phyloP scores from a whole-genome alignment of 2,329 filamentous ascomycete genomes.

The Ustulina deusta region DNA sequence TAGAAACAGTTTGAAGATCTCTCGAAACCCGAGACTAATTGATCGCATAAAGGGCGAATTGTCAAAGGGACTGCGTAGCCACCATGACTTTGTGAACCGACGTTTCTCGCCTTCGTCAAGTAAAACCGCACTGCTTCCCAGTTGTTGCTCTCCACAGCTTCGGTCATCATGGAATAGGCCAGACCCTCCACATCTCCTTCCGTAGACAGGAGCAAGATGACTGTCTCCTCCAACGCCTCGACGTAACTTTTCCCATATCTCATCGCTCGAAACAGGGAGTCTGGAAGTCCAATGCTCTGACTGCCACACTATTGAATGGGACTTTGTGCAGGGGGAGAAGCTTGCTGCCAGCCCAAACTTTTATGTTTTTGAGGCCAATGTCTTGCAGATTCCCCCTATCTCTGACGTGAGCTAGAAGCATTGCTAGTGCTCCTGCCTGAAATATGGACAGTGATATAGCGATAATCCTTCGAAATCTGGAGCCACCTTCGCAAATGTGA shows the following conservation, averaged over 20 bases:
- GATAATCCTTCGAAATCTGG: conserved; percentile 8
- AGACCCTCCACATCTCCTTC: background rate
- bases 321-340: conserved; percentile 7
- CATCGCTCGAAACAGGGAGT: conserved; percentile 7
- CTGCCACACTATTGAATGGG: conserved; percentile 10
- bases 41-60: conserved; percentile 7
- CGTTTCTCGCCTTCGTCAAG: conserved; percentile 7
- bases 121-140: background rate
- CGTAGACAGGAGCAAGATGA: background rate
- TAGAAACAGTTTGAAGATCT: conserved; percentile 5
- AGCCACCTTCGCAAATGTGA: conserved; percentile 3
- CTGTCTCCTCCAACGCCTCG: conserved; percentile 8
- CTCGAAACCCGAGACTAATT: conserved; percentile 9
- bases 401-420: conserved; percentile 1
- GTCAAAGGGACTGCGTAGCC: background rate
- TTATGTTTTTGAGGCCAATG: conserved; percentile 1
- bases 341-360: conserved; percentile 1
- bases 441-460: conserved; percentile 13
- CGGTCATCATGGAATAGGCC: conserved; percentile 13
- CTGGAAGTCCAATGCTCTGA: conserved; percentile 7
- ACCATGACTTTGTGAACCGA: conserved; percentile 1
- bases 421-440: background rate
- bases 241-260: background rate
- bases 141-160: conserved; percentile 10
- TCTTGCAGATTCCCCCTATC: background rate